A percentile compares a stretch with the other conserved stretches of the same genome.
These are phyloP conservation scores for Halteria grandinella DNA, from an alignment of 73 alveolate genomes.

Conservation along the genomic window DNA sequence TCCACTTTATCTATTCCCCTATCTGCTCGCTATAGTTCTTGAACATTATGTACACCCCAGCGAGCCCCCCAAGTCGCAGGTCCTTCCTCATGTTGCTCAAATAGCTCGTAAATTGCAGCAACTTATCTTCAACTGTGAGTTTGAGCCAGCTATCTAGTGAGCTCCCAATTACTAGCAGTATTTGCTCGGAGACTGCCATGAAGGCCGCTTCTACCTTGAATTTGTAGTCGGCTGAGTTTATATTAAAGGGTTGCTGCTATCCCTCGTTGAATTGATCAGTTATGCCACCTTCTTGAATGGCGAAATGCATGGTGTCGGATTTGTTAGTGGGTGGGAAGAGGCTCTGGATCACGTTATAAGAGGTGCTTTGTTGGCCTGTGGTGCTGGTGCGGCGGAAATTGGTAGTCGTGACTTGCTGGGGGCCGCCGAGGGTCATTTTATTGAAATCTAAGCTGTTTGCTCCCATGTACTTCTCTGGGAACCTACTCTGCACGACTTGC, in stretches of 20 bases:
- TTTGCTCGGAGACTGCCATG: conserved; percentile 29
- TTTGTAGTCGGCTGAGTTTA: conserved; percentile 1
- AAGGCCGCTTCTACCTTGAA: conserved; percentile 44
- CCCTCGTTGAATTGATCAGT: no score
- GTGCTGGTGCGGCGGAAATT: no score
- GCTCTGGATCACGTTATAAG: no score
- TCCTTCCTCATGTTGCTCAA: conserved; percentile 38
- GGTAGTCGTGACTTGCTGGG: no score
- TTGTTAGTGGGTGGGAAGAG: no score
- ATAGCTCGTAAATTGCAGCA: conserved; percentile 36
- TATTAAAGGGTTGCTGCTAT: conserved; percentile 10
- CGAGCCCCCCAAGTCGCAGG: conserved; percentile 73
- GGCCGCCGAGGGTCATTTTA: not conserved
- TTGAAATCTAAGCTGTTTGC: not conserved
- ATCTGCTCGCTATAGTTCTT: conserved; percentile 51
- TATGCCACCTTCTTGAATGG: no score
- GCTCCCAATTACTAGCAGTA: conserved; percentile 1
- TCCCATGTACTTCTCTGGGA: conserved; percentile 40
- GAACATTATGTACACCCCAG: conserved; percentile 66
- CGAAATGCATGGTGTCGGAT: no score
- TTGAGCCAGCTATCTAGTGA: not conserved
- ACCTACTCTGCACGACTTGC: conserved; percentile 24
- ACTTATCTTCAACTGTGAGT: conserved; percentile 19
- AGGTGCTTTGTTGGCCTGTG: no score
- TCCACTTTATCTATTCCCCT: conserved; percentile 69